Evolutionary conservation across 768 basidiomycete genomes (phyloP), one percentile per base, ranked within the genome.

Genomic region (Pleurotus djamor): DNA sequence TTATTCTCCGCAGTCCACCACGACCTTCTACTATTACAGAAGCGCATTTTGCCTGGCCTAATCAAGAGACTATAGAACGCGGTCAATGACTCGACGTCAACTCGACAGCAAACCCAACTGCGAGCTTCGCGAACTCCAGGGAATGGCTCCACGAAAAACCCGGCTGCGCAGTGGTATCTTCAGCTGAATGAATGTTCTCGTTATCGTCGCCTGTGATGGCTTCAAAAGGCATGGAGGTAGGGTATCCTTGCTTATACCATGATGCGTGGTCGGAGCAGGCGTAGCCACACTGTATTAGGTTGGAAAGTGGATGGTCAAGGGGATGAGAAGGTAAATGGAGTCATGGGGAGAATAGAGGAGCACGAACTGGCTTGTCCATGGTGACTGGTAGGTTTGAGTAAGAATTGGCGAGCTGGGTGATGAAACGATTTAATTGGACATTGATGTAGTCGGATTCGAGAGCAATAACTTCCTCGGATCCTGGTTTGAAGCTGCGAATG

Each of bases 241-340:
- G 85, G 64, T 87, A 88, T 52, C 88, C 87, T 32, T 82, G 82
- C 69, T 81, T 81, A 45, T 67, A 70, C 85, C 85, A 87, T 16
- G 82, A 81, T 28, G 85, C 86, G 63, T 88, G 88, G 65, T 89
- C 87, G 37, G 83, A 85, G 71, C 88, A 89, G 34, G 85, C 86
- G 63, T 88, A 88, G 14, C 83, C 86, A 66, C 85, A 87, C 68
- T 81, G 16, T 21, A 12, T 38, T 8, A 12, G 35, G 12, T n/a
- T 14, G 45, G 10, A 41, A 10, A 47, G 52, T 34, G 16, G 54
- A 21, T 13, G 21, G 21, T 28, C 21, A 13, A 9, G 36, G 16
- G 21, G 28, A 33, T 37, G 37, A 41, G 12, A 36, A n/a, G 48
- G 35, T 7, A 28, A 41, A 10, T 14, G 10, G 28, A n/a, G n/a